These are phyloP conservation scores for Isoetes taiwanensis DNA, from an alignment of 75 land plant species.

Conservation along the genomic window DNA sequence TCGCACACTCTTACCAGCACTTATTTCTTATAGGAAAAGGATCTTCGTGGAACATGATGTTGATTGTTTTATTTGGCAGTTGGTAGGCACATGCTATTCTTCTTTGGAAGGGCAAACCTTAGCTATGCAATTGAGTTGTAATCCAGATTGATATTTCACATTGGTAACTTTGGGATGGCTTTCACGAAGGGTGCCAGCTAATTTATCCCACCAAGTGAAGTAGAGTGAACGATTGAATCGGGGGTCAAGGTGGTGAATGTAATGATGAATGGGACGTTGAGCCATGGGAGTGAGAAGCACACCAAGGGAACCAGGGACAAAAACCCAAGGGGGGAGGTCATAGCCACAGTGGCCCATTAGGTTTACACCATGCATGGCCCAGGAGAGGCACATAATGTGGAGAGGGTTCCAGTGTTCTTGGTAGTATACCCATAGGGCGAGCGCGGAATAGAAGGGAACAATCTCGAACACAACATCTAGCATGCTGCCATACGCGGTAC, in stretches of 20 bases:
- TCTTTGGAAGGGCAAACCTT: no score
- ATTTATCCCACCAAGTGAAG: slow-evolving; percentile 34
- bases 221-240: slow-evolving; percentile 24
- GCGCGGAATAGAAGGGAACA: slow-evolving; percentile 16
- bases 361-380: slow-evolving; percentile 23
- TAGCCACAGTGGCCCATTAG: slow-evolving; percentile 38
- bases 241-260: slow-evolving; percentile 27
- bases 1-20: no score
- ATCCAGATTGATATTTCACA: no score
- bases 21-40: no score
- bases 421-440: slow-evolving; percentile 8
- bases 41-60: no score
- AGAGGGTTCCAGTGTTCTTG: slow-evolving; percentile 19
- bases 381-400: slow-evolving; percentile 7
- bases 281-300: slow-evolving; percentile 23
- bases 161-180: slow-evolving; percentile 13
- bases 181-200: slow-evolving; percentile 14
- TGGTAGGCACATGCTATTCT: no score
- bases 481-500: slow-evolving; percentile 25
- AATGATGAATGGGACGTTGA: slow-evolving; percentile 26
- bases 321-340: slow-evolving; percentile 24
- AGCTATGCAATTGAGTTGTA: no score
- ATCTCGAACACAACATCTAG: slow-evolving; percentile 23
- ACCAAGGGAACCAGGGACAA: slow-evolving; percentile 24
- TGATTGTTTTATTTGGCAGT: no score